Evolutionary conservation across 2,329 filamentous ascomycete species (phyloP).

Genomic region (Ophiostoma angusticollis): DNA sequence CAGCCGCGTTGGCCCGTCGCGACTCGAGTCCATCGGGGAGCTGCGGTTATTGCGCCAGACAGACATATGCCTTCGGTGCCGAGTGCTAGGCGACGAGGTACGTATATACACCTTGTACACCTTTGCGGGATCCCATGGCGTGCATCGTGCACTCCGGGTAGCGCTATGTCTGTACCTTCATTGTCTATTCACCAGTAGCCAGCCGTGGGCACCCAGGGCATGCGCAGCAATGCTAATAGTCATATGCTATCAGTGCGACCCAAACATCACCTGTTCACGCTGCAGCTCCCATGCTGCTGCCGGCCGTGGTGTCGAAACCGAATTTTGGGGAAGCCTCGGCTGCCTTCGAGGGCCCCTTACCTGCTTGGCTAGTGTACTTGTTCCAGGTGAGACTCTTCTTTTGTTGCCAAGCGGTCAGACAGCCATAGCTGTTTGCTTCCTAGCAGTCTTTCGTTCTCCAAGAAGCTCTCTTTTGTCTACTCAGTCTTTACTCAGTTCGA

Average conservation of each 20-base stretch:
- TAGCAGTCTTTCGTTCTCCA: background rate
- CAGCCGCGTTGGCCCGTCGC: slow-evolving; percentile 37
- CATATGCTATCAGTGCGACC: slow-evolving; percentile 34
- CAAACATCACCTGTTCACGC: slow-evolving; percentile 33
- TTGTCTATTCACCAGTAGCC: no score
- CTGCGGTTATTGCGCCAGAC: slow-evolving; percentile 35
- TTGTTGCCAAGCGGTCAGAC: background rate
- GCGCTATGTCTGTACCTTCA: background rate
- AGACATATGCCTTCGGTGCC: slow-evolving; percentile 40
- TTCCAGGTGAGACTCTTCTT: slow-evolving; percentile 32
- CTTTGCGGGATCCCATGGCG: background rate
- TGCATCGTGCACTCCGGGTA: background rate
- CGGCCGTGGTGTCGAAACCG: slow-evolving; percentile 21
- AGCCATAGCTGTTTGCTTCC: slow-evolving; percentile 1
- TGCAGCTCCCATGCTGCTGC: slow-evolving; percentile 26
- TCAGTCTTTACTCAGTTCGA: no score
- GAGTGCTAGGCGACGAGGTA: slow-evolving; percentile 33
- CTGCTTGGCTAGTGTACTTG: slow-evolving; percentile 34
- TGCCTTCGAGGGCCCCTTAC: slow-evolving; percentile 38
- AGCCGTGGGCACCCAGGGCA: no score
- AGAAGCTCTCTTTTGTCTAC: background rate
- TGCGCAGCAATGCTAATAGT: no score
- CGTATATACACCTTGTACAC: background rate
- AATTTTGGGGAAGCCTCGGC: slow-evolving; percentile 36
- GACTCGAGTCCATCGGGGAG: slow-evolving; percentile 45